phyloP scores from a whole-genome alignment of 345 rosid species.

The Syzygium oleosum region DNA sequence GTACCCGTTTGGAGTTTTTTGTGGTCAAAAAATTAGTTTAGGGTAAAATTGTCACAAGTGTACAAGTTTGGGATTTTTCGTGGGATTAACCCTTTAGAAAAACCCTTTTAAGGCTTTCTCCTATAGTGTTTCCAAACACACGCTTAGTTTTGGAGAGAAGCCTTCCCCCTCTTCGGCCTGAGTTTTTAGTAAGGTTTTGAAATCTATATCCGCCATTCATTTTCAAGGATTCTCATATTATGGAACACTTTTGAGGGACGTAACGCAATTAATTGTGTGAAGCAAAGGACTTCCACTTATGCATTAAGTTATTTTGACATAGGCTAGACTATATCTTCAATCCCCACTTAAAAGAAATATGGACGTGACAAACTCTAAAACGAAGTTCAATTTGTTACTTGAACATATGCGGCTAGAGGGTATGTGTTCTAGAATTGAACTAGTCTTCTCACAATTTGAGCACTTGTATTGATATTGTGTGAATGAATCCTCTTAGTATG shows the following conservation, averaged over 20 bases:
- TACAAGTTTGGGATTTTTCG: no score
- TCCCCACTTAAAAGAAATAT: not conserved
- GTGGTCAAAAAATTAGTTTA: no score
- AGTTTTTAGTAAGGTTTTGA: not conserved
- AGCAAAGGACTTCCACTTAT: not conserved
- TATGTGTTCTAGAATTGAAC: not conserved
- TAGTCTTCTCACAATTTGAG: not conserved
- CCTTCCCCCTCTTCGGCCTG: not conserved
- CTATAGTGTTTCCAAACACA: no score
- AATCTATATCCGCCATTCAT: accelerated
- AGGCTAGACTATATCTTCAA: not conserved
- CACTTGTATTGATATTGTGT: not conserved
- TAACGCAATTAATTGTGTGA: no score
- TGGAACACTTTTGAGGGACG: no score
- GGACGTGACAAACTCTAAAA: not conserved
- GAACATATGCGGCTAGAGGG: not conserved
- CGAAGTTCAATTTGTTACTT: not conserved
- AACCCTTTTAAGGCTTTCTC: no score
- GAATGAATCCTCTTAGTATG: not conserved
- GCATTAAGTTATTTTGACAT: not conserved
- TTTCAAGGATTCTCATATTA: not conserved
- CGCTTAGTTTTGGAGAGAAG: not conserved
- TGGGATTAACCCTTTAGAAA: no score
- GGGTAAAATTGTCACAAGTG: no score
- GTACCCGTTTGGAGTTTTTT: no score